Conservation (phyloP, 2,329 filamentous ascomycete species). For the Cladosporium sp. region DNA sequence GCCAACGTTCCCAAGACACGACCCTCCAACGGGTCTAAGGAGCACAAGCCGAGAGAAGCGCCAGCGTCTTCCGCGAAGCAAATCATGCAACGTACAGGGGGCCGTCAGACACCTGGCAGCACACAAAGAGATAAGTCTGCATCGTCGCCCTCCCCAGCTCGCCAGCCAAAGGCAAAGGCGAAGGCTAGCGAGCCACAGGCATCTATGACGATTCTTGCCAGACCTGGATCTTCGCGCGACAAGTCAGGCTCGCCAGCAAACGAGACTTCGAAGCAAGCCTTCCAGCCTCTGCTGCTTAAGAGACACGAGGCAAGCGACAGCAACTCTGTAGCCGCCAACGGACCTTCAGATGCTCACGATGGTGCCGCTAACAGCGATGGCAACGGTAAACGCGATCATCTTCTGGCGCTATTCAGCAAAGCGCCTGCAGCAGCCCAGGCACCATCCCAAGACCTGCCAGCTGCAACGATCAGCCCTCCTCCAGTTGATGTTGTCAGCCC, state of each 20-base stretch:
- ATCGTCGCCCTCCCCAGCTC: slow-evolving; percentile 11
- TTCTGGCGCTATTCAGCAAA: slow-evolving; percentile 30
- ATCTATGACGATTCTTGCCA: slow-evolving; percentile 27
- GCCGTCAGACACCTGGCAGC: not conserved
- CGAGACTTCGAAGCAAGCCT: slow-evolving; percentile 26
- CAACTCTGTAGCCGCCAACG: slow-evolving; percentile 4
- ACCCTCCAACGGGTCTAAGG: not conserved
- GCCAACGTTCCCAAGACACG: slow-evolving; percentile 4
- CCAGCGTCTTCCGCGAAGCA: slow-evolving; percentile 7
- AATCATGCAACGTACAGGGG: slow-evolving; percentile 14
- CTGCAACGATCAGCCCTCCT: not conserved
- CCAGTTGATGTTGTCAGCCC: not conserved
- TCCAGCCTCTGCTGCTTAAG: slow-evolving; percentile 35
- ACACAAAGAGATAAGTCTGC: not conserved
- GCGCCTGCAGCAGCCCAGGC: slow-evolving; percentile 1
- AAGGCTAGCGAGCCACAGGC: slow-evolving; percentile 8
- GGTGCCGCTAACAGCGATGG: slow-evolving; percentile 19
- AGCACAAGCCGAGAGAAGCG: not conserved
- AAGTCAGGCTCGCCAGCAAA: slow-evolving; percentile 23
- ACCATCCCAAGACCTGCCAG: slow-evolving; percentile 21
- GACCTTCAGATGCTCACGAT: slow-evolving; percentile 7
- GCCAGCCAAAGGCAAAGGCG: slow-evolving; percentile 3
- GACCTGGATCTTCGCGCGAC: slow-evolving; percentile 26
- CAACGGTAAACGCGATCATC: slow-evolving; percentile 29
- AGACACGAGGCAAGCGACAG: slow-evolving; percentile 26